phyloP scores from a whole-genome alignment of 2,329 filamentous ascomycete species.

The Colletotrichum abscissum region DNA sequence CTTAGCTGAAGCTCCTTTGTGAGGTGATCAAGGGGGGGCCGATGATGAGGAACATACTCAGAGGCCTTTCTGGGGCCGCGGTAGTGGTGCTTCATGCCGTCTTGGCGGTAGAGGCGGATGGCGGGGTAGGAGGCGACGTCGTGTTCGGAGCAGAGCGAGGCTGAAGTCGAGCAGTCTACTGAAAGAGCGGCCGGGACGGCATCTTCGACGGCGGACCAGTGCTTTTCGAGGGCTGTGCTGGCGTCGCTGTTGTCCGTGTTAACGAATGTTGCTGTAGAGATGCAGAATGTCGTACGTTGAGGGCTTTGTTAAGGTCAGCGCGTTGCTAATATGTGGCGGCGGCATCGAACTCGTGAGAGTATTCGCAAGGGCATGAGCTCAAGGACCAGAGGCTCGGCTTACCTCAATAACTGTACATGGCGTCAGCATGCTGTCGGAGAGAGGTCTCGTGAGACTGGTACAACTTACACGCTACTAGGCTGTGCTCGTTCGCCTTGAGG shows the following conservation, averaged over 20 bases:
- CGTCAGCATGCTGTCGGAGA: background rate
- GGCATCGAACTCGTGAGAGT: background rate
- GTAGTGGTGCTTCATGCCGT: constrained; percentile 50
- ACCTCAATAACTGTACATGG: constrained; percentile 18
- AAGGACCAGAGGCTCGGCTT: background rate
- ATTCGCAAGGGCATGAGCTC: background rate
- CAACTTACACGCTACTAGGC: constrained; percentile 47
- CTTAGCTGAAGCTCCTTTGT: constrained; percentile 25
- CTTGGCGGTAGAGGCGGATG: constrained; percentile 54
- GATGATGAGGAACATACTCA: constrained; percentile 35
- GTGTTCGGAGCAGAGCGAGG: constrained; percentile 52
- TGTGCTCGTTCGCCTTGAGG: constrained; percentile 37
- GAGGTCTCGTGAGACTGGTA: no score
- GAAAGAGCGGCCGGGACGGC: constrained; percentile 43
- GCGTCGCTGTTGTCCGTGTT: constrained; percentile 39
- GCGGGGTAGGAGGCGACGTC: constrained; percentile 58
- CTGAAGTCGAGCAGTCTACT: constrained; percentile 53
- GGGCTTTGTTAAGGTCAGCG: constrained; percentile 11
- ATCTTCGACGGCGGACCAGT: constrained; percentile 47
- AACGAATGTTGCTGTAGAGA: background rate
- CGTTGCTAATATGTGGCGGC: background rate
- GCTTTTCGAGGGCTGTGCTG: constrained; percentile 47
- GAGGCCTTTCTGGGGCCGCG: constrained; percentile 54
- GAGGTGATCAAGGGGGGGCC: no score
- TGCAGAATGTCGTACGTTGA: constrained; percentile 9